Base-by-base conservation (phyloP, 2,329 filamentous ascomycete species). In the Pyrenophora tritici-repentis region DNA sequence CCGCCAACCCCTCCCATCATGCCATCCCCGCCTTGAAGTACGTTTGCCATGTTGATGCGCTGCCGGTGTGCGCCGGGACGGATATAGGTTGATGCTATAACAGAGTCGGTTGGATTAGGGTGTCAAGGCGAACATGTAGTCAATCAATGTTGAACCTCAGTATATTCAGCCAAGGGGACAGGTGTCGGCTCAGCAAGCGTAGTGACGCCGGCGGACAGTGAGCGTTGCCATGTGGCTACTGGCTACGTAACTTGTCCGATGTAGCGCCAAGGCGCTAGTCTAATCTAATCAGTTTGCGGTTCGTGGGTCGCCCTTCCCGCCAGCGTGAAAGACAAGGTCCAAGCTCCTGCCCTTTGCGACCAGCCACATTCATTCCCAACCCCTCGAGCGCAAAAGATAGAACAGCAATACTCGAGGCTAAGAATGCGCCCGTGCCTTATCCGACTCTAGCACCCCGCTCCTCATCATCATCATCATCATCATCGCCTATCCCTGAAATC, bases 1-100 rank as follows among this genome's bases (percentile, higher is more conserved):
- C 83, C 81, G 48, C 63, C 63, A 66, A 96, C 80, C 59, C 83
- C 81, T 48, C 63, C 63, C 56, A 78, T 78, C 50, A 78, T 65
- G 53, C 72, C 74, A 50, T 76, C 76, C 41, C 68, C 73, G 55
- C 71, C 75, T 38, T 62, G 62, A 32, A 76, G 72, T 42, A 77
- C 73, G 33, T 77, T 76, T 39, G 78, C 78, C 78, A 80, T 80
- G 55, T 22, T 32, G 44, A 22, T 7, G 10, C 26, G 24, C 13
- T 12, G 16, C 38, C 13, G 9, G 12, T 24, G 20, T 10, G 40
- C 32, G 32, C 14, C 14, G 7, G 18, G 20, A 35, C 8, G 36
- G 17, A 17, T 24, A 20, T 16, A 6, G 3, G 12, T 16, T 12
- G 31, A 36, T 14, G 14, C 34, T 22, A 8, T 18, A 16, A 4